Percentiles rank a stretch among this genome's conserved stretches.
Conservation (phyloP, 2,329 filamentous ascomycete genomes). For the Kalmusia sp. region DNA sequence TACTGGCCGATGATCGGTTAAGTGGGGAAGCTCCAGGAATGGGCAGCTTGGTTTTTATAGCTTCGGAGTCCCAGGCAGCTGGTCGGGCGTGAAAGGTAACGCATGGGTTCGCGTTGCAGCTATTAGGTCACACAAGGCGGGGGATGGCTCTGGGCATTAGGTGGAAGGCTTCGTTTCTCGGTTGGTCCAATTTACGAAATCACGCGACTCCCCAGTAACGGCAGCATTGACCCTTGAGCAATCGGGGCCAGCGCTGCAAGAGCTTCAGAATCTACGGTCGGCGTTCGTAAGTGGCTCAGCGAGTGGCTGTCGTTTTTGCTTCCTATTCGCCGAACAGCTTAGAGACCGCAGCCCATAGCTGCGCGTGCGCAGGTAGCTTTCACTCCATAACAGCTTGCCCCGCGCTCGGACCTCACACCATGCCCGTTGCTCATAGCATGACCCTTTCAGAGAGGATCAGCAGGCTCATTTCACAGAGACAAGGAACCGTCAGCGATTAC, state of each 20-base stretch:
- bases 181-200: background rate
- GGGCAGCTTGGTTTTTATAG: constrained; percentile 8
- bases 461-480: constrained; percentile 4
- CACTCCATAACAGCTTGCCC: constrained; percentile 1
- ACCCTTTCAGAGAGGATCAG: background rate
- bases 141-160: background rate
- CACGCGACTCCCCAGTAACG: constrained; percentile 1
- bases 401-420: background rate
- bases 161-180: constrained; percentile 1
- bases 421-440: background rate
- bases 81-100: constrained; percentile 5
- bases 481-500: background rate
- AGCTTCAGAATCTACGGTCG: background rate
- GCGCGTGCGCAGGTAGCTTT: constrained; percentile 2
- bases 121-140: constrained; percentile 7
- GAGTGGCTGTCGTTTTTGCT: background rate
- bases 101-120: constrained; percentile 8
- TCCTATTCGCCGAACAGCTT: background rate
- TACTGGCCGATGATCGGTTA: background rate
- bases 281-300: constrained; percentile 1
- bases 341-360: constrained; percentile 1
- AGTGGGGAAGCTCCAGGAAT: background rate
- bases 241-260: constrained; percentile 3
- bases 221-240: background rate
- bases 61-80: constrained; percentile 5